Conservation (phyloP, 2,329 filamentous ascomycete genomes). For the Exophiala sp. region DNA sequence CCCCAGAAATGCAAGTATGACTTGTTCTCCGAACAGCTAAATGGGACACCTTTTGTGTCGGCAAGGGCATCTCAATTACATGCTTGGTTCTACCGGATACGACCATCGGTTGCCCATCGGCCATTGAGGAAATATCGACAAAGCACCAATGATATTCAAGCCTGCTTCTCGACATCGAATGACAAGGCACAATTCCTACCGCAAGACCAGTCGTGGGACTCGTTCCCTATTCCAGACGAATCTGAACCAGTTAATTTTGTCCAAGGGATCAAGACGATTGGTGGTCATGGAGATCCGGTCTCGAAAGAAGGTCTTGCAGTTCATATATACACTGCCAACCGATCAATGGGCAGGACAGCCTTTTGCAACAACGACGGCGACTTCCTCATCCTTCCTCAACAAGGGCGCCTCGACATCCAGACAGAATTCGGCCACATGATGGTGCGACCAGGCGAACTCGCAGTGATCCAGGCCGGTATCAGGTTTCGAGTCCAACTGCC, state of each 20-base stretch:
- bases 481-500: slow-evolving; percentile 55
- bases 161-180: slow-evolving; percentile 39
- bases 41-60: slow-evolving; percentile 55
- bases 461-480: slow-evolving; percentile 60
- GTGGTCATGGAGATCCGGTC: slow-evolving; percentile 52
- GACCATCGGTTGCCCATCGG: slow-evolving; percentile 50
- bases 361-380: slow-evolving; percentile 61
- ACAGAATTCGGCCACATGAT: slow-evolving; percentile 62
- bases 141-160: slow-evolving; percentile 22
- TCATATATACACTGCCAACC: slow-evolving; percentile 52
- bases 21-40: slow-evolving; percentile 42
- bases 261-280: slow-evolving; percentile 51
- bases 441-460: slow-evolving; percentile 61
- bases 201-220: slow-evolving; percentile 54
- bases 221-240: slow-evolving; percentile 49
- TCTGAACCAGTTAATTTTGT: slow-evolving; percentile 49
- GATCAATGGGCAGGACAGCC: slow-evolving; percentile 51
- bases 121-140: background rate
- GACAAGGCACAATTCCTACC: slow-evolving; percentile 51
- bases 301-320: slow-evolving; percentile 52
- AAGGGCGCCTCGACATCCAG: slow-evolving; percentile 60
- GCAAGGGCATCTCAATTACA: slow-evolving; percentile 53
- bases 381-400: slow-evolving; percentile 59
- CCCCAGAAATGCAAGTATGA: slow-evolving; percentile 36
- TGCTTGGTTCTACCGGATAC: slow-evolving; percentile 54